These are phyloP conservation scores for Macaranga tanarius DNA, from an alignment of 441 rosid genomes.

Conservation along the genomic window DNA sequence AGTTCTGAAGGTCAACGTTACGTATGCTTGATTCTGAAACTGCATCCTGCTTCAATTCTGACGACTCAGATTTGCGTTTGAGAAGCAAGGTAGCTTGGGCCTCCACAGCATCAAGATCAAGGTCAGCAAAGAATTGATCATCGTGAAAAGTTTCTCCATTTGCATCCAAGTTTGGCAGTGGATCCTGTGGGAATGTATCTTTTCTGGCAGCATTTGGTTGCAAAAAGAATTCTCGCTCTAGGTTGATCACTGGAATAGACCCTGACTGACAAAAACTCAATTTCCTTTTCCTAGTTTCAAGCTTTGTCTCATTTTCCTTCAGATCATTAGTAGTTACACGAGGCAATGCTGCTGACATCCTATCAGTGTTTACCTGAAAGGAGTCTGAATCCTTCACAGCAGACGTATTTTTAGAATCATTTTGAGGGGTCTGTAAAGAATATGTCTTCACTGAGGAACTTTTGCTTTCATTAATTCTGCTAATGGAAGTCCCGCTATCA, in stretches of 20 bases:
- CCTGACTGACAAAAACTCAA: constrained; percentile 42
- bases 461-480: constrained; percentile 37
- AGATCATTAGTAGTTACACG: constrained; percentile 20
- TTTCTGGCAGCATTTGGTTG: constrained; percentile 29
- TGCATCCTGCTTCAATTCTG: constrained; percentile 32
- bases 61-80: constrained; percentile 39
- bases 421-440: constrained; percentile 44
- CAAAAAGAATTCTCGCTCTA: constrained; percentile 50
- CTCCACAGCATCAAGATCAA: constrained; percentile 91
- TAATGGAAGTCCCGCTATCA: constrained; percentile 33
- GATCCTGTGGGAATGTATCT: constrained; percentile 31
- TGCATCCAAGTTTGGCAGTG: constrained; percentile 22
- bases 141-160: constrained; percentile 39
- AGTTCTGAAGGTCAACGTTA: constrained; percentile 28
- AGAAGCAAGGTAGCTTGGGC: constrained; percentile 70
- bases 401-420: constrained; percentile 26
- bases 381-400: constrained; percentile 30
- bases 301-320: constrained; percentile 30
- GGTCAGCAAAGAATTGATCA: constrained; percentile 67
- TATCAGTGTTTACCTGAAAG: constrained; percentile 30
- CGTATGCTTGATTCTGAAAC: constrained; percentile 25
- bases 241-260: constrained; percentile 53
- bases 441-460: constrained; percentile 45
- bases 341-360: constrained; percentile 32
- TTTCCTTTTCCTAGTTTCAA: constrained; percentile 55